A percentile compares a stretch with the other conserved stretches of the same genome.
Conservation (phyloP, 2,329 filamentous ascomycete species). For the Neonectria ditissima region DNA sequence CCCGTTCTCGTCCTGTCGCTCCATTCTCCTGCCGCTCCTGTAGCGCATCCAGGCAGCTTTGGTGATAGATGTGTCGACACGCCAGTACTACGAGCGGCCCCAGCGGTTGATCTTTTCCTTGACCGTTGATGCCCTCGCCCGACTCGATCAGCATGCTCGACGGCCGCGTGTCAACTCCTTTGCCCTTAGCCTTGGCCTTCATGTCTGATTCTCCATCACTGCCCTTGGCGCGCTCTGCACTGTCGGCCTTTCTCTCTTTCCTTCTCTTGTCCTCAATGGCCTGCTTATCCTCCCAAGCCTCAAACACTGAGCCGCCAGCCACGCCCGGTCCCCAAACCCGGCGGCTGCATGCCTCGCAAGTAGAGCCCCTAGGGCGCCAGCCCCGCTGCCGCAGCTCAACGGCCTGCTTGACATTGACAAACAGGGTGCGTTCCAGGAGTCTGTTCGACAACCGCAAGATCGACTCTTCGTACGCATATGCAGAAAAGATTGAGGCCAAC, state of each 20-base stretch:
- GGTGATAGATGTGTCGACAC: constrained; percentile 78
- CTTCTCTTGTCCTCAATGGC: constrained; percentile 59
- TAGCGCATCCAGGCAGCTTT: constrained; percentile 74
- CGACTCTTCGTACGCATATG: constrained; percentile 94
- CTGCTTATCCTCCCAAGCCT: constrained; percentile 80
- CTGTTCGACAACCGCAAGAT: constrained; percentile 87
- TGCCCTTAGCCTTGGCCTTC: constrained; percentile 60
- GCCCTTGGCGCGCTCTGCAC: constrained; percentile 54
- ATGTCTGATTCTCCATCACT: constrained; percentile 47
- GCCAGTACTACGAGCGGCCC: constrained; percentile 76
- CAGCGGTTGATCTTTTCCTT: constrained; percentile 61
- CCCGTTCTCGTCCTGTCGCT: constrained; percentile 60
- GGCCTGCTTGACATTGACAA: constrained; percentile 82
- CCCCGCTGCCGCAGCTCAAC: constrained; percentile 82
- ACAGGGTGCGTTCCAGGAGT: constrained; percentile 89
- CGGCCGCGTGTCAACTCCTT: constrained; percentile 54
- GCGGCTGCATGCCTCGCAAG: constrained; percentile 86
- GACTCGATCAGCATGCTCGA: constrained; percentile 55
- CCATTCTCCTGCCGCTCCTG: constrained; percentile 65
- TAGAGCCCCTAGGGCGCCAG: constrained; percentile 88
- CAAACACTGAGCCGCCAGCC: constrained; percentile 77
- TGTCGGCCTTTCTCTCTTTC: constrained; percentile 55
- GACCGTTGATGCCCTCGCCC: constrained; percentile 32
- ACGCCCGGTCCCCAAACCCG: constrained; percentile 92
- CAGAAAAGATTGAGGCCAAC: constrained; percentile 89